Conservation (phyloP, 2,329 filamentous ascomycete species). For the Cercospora sp. region DNA sequence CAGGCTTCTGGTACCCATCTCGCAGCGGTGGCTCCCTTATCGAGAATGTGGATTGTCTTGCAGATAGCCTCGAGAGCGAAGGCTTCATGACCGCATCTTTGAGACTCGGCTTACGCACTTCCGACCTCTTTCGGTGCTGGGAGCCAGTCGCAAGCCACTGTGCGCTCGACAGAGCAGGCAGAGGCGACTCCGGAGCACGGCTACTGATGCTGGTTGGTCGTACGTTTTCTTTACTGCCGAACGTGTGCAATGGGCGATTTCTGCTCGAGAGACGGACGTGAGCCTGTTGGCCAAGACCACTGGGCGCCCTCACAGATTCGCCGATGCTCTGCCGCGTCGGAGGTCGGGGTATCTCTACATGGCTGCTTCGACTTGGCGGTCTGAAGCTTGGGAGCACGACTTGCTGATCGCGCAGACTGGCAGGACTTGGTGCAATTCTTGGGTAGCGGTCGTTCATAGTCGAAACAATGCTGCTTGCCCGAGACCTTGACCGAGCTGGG, state of each 20-base stretch:
- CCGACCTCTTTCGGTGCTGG: conserved; percentile 10
- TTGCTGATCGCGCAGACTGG: conserved; percentile 8
- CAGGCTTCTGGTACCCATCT: not conserved
- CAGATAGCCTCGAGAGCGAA: conserved; percentile 5
- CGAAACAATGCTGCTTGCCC: conserved; percentile 22
- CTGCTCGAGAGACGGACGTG: conserved; percentile 12
- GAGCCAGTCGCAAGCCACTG: conserved; percentile 37
- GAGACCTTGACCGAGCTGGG: conserved; percentile 10
- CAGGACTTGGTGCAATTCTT: conserved; percentile 41
- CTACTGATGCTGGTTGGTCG: not conserved
- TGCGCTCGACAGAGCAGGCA: conserved; percentile 35
- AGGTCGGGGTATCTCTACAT: conserved; percentile 4
- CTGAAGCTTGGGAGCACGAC: not conserved
- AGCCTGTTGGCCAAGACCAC: conserved; percentile 5
- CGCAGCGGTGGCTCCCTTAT: not conserved
- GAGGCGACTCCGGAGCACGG: conserved; percentile 15
- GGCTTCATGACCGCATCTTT: conserved; percentile 17
- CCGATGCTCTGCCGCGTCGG: conserved; percentile 1
- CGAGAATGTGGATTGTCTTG: not conserved
- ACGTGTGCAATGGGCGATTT: not conserved
- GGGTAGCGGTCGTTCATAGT: conserved; percentile 51
- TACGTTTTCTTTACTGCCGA: conserved; percentile 13
- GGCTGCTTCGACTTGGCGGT: conserved; percentile 8
- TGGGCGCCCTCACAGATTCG: not conserved
- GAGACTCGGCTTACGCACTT: conserved; percentile 15